These are phyloP conservation scores for Syzygium aqueum DNA, from an alignment of 345 rosid genomes.

Conservation along the genomic window DNA sequence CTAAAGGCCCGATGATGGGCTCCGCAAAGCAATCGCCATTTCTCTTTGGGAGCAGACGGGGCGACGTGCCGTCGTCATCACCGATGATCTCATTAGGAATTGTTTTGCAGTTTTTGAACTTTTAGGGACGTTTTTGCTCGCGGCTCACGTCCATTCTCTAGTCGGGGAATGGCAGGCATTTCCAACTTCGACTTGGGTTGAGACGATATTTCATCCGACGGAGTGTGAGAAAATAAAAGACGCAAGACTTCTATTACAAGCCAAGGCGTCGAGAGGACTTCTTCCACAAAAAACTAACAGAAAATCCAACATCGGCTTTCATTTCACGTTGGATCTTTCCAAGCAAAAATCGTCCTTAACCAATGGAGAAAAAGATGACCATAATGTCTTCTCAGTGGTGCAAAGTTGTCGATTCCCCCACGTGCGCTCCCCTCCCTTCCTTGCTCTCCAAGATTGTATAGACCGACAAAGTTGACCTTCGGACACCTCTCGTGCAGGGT, in stretches of 20 bases:
- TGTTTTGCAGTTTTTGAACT: too few relatives aligned
- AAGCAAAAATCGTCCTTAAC: not conserved
- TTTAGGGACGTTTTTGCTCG: not conserved
- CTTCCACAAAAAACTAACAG: not conserved
- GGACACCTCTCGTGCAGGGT: not conserved
- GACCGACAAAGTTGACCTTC: not conserved
- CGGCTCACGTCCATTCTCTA: not conserved
- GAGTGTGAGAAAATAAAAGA: not conserved
- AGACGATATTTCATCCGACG: not conserved
- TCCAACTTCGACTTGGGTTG: not conserved
- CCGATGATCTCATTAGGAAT: too few relatives aligned
- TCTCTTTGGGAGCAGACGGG: not conserved
- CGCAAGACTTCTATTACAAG: not conserved
- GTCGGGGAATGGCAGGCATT: not conserved
- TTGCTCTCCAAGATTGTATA: not conserved
- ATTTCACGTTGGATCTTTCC: not conserved
- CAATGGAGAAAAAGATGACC: too few relatives aligned
- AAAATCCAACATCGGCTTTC: not conserved
- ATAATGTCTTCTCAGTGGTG: not conserved
- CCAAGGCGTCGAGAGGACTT: not conserved
- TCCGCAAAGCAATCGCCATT: not conserved
- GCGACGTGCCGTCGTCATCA: not conserved
- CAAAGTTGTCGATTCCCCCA: not conserved
- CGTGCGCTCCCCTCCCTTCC: not conserved
- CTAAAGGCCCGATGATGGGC: not conserved